Evolutionary conservation across 805 yeast species (phyloP).

Genomic region (Schizosaccharomyces osmophilus): DNA sequence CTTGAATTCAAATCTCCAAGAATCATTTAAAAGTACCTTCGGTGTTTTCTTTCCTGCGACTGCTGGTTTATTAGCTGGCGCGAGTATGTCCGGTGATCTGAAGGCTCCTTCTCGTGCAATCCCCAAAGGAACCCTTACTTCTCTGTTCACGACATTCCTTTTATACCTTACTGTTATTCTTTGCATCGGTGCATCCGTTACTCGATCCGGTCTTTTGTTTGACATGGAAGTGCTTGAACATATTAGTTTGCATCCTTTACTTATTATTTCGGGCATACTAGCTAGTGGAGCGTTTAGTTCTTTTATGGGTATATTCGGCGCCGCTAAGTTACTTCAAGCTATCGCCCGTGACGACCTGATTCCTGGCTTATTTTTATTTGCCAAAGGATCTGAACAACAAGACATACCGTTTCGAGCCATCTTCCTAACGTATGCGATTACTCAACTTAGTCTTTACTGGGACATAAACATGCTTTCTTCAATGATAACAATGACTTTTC

Average conservation of each 20-base stretch:
- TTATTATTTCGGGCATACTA: slow-evolving; percentile 70
- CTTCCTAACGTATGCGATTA: slow-evolving; percentile 50
- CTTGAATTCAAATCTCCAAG: slow-evolving; percentile 17
- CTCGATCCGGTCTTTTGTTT: slow-evolving; percentile 47
- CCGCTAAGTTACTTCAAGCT: slow-evolving; percentile 75
- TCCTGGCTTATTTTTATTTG: slow-evolving; percentile 49
- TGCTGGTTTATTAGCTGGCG: slow-evolving; percentile 96
- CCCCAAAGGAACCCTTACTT: slow-evolving; percentile 82
- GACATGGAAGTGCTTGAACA: slow-evolving; percentile 77
- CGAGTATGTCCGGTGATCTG: slow-evolving; percentile 92
- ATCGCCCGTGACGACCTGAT: slow-evolving; percentile 68
- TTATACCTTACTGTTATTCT: slow-evolving; percentile 62
- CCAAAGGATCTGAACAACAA: slow-evolving; percentile 21
- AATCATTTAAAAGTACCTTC: slow-evolving; percentile 63
- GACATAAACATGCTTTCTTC: slow-evolving; percentile 88
- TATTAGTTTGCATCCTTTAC: slow-evolving; percentile 37
- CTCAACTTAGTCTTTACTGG: slow-evolving; percentile 67
- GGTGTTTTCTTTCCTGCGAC: slow-evolving; percentile 96
- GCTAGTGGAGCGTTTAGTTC: slow-evolving; percentile 80
- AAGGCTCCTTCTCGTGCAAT: slow-evolving; percentile 66
- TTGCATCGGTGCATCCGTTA: slow-evolving; percentile 55
- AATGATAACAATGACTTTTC: slow-evolving; percentile 85
- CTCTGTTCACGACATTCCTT: slow-evolving; percentile 49
- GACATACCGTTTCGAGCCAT: slow-evolving; percentile 42
- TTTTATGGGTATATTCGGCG: slow-evolving; percentile 87